Evolutionary conservation across 2,329 filamentous ascomycete species (phyloP), one percentile per base, ranked within the genome.

Genomic region (Domatiomyces globalis): DNA sequence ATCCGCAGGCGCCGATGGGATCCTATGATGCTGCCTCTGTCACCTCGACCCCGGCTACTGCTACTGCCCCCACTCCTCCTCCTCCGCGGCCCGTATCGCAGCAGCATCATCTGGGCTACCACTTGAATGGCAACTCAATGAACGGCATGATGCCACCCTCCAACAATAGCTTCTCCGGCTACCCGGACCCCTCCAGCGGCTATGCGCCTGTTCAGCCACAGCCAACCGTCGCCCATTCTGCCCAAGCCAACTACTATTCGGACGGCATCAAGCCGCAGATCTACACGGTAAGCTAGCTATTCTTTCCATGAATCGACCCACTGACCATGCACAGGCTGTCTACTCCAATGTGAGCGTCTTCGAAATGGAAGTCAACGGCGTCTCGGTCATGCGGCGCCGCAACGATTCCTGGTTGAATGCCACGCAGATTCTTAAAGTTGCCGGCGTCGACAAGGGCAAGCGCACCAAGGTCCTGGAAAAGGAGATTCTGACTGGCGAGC

Each of bases 371-470:
- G 85, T 96, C 55, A 94, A 95, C 66, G 80, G 80, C 45, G 76
- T 98, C 58, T 87, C 88, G 20, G 89, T 96, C 48, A 98, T 98
- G 92, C 87, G 92, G 66, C 83, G 92, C 53, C 84, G 92, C 58
- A 84, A 85, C 60, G 92, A 98, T 68, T 90, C 87, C 59, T 96
- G 90, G 87, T 76, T 98, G 59, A 98, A 98, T 70, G 92, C 92
- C n/a, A 98, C 92, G 50, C 92, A 98, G 65, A 96, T 98, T 54
- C 73, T 98, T 47, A 98, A 98, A 66, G 87, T 94, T 43, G 92
- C 92, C 56, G 90, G 90, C 51, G 95, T 95, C 64, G 92, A 98
- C 69, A 98, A 98, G 69, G 92, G 92, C 2, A 87, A 90, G 10
- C 78, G 92, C 65, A 98, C 92, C 43, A 80, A 92, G 57, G 96